phyloP scores from a whole-genome alignment of 768 basidiomycete species.

The Plicaturopsis crispa region DNA sequence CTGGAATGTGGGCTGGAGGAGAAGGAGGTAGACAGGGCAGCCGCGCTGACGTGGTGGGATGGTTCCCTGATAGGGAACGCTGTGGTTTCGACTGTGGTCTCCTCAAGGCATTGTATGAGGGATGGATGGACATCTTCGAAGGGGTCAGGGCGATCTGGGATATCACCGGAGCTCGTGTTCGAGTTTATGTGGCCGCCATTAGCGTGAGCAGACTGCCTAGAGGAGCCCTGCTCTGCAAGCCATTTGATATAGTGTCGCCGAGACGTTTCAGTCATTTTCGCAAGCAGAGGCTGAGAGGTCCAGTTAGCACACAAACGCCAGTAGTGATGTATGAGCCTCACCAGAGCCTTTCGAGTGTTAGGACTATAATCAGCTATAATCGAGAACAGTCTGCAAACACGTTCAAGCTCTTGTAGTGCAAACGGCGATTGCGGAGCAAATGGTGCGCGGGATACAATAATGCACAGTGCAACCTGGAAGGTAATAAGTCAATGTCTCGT shows the following conservation, averaged over 20 bases:
- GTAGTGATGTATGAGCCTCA: conserved; percentile 21
- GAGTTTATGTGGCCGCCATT: too few species aligned
- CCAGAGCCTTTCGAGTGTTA: conserved; percentile 52
- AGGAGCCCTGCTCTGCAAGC: too few species aligned
- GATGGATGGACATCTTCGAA: too few species aligned
- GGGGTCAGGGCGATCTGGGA: too few species aligned
- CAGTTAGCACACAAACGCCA: conserved; percentile 1
- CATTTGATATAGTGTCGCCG: conserved; percentile 34
- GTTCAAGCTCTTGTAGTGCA: conserved; percentile 56
- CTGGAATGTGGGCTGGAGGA: too few species aligned
- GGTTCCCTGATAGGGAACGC: too few species aligned
- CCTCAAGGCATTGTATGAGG: too few species aligned
- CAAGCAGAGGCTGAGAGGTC: conserved; percentile 40
- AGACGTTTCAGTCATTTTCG: conserved; percentile 46
- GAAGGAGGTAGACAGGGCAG: too few species aligned
- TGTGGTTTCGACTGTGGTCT: too few species aligned
- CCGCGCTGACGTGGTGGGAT: too few species aligned
- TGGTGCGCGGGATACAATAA: conserved; percentile 58
- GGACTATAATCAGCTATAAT: conserved; percentile 52
- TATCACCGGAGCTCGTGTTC: too few species aligned
- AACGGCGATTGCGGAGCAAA: conserved; percentile 47
- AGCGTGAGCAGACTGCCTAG: too few species aligned
- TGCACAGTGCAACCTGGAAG: conserved; percentile 50
- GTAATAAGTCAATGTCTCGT: neutral
- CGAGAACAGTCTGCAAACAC: conserved; percentile 47